Percentiles rank a stretch among this genome's conserved stretches.
These are phyloP conservation scores for Chalaropsis thielavioides DNA, from an alignment of 2,329 filamentous ascomycete genomes.

Conservation along the genomic window DNA sequence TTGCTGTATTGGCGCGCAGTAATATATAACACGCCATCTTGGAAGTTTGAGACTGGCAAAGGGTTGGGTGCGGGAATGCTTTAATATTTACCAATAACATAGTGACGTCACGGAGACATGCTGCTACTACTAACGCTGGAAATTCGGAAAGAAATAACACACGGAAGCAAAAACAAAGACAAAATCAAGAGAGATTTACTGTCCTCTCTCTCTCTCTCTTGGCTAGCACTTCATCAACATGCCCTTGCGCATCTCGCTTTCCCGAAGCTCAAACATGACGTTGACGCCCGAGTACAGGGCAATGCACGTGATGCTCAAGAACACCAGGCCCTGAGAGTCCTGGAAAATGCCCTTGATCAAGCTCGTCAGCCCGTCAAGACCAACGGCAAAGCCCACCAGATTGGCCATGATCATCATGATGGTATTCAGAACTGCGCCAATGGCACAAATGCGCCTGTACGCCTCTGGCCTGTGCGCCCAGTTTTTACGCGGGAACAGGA, in stretches of 20 bases:
- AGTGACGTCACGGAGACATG: neutral
- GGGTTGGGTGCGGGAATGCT: neutral
- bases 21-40: neutral
- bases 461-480: slow-evolving; percentile 56
- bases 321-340: slow-evolving; percentile 57
- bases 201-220: neutral
- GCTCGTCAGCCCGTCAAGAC: slow-evolving; percentile 69
- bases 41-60: neutral
- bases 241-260: slow-evolving; percentile 68
- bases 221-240: slow-evolving; percentile 57
- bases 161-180: neutral
- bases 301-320: slow-evolving; percentile 55
- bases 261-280: slow-evolving; percentile 91
- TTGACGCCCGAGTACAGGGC: slow-evolving; percentile 74
- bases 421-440: slow-evolving; percentile 70
- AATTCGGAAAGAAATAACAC: neutral
- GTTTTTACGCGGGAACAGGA: slow-evolving; percentile 56
- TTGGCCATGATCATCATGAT: slow-evolving; percentile 96
- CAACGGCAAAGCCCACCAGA: slow-evolving; percentile 85
- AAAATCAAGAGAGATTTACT: neutral
- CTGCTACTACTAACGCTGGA: neutral
- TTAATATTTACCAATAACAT: neutral
- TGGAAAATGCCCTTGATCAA: slow-evolving; percentile 62
- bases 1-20: neutral
- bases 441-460: slow-evolving; percentile 67